Evolutionary conservation across 2,329 filamentous ascomycete genomes (phyloP).

Genomic region (Westerdykella ornata): DNA sequence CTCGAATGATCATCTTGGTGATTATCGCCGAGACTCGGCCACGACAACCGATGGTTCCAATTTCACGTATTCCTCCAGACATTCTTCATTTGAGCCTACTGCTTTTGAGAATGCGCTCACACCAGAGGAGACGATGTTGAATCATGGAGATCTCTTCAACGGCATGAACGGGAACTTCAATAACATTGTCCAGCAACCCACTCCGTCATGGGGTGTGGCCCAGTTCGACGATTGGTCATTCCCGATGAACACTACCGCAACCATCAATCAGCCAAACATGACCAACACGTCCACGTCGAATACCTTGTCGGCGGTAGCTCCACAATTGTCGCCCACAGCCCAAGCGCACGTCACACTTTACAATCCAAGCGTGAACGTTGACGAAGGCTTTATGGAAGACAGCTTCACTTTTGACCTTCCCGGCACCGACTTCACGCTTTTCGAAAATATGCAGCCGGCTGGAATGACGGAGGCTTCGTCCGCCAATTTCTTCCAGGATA

Average conservation of each 20-base stretch:
- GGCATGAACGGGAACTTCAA: constrained; percentile 58
- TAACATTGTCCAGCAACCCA: constrained; percentile 52
- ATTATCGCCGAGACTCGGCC: constrained; percentile 34
- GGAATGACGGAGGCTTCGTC: constrained; percentile 21
- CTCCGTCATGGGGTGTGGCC: constrained; percentile 37
- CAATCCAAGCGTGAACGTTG: constrained; percentile 56
- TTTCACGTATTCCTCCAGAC: constrained; percentile 36
- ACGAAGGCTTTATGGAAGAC: constrained; percentile 59
- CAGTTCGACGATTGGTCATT: constrained; percentile 39
- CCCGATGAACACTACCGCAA: constrained; percentile 14
- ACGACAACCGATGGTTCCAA: constrained; percentile 31
- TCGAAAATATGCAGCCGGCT: constrained; percentile 25
- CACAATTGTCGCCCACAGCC: constrained; percentile 61
- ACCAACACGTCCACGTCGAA: not conserved
- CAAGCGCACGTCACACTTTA: constrained; percentile 63
- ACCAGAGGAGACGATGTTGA: constrained; percentile 47
- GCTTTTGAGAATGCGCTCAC: constrained; percentile 41
- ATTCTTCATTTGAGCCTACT: constrained; percentile 38
- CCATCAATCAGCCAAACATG: constrained; percentile 7
- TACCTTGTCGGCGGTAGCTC: constrained; percentile 14
- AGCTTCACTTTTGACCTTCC: constrained; percentile 29
- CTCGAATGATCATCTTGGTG: constrained; percentile 23
- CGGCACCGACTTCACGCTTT: constrained; percentile 59
- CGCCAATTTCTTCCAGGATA: constrained; percentile 36
- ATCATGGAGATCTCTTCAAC: constrained; percentile 54